A percentile compares a stretch with the other conserved stretches of the same genome.
phyloP scores from a whole-genome alignment of 768 basidiomycete genomes.

The Gloeopeniophorella convolvens region DNA sequence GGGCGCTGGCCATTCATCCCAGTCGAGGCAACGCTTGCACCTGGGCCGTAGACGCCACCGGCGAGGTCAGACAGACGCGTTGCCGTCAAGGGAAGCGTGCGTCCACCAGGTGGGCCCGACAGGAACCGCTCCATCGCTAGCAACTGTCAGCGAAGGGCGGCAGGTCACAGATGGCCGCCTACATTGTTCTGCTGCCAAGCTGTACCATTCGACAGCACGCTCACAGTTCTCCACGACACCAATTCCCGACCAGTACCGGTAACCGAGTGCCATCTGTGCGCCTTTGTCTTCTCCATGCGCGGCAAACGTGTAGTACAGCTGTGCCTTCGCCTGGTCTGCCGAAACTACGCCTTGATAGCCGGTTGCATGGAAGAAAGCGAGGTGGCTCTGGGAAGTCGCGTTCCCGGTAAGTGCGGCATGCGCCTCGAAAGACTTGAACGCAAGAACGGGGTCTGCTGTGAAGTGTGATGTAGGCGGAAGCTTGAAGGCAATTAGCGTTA shows the following conservation, averaged over 20 bases:
- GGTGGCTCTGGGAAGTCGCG: slow-evolving; percentile 75
- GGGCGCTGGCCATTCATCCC: slow-evolving; percentile 65
- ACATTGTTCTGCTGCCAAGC: slow-evolving; percentile 83
- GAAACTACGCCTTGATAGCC: slow-evolving; percentile 65
- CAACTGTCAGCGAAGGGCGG: slow-evolving; percentile 1
- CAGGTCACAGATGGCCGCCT: slow-evolving; percentile 9
- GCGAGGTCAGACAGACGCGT: slow-evolving; percentile 82
- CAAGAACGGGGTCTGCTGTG: slow-evolving; percentile 49
- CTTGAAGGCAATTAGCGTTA: slow-evolving; percentile 31
- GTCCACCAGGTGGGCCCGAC: slow-evolving; percentile 87
- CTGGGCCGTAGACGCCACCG: slow-evolving; percentile 92
- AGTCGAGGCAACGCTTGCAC: slow-evolving; percentile 90
- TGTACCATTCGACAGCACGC: slow-evolving; percentile 83
- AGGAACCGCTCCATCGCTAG: slow-evolving; percentile 75
- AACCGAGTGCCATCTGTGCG: slow-evolving; percentile 89
- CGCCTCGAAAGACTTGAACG: slow-evolving; percentile 53
- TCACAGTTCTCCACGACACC: slow-evolving; percentile 84
- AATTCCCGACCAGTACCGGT: slow-evolving; percentile 94
- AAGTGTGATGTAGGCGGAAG: slow-evolving; percentile 72
- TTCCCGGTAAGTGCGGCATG: slow-evolving; percentile 74
- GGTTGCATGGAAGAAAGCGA: slow-evolving; percentile 86
- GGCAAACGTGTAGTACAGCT: slow-evolving; percentile 91
- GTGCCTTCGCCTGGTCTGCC: slow-evolving; percentile 71
- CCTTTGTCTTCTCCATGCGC: slow-evolving; percentile 82
- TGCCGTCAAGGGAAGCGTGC: slow-evolving; percentile 73